Percentiles rank a stretch among this genome's conserved stretches.
These are phyloP conservation scores for Phyllosticta citriasiana DNA, from an alignment of 2,329 filamentous ascomycete genomes.

Conservation along the genomic window DNA sequence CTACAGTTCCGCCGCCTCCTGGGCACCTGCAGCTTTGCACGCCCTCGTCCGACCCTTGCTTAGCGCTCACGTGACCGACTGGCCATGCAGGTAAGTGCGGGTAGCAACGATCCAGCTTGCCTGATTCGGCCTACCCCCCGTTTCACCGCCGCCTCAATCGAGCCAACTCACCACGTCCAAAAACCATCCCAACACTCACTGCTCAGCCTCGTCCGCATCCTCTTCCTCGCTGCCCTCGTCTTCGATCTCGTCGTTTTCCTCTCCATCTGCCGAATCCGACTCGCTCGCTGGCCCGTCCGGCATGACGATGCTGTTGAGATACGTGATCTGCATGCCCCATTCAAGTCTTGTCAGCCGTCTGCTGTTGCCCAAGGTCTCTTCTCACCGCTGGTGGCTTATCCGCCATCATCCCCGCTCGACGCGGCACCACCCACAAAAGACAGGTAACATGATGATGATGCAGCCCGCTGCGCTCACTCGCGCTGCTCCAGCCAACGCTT, in stretches of 20 bases:
- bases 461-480: not conserved
- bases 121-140: constrained; percentile 11
- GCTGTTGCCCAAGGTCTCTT: not conserved
- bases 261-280: constrained; percentile 14
- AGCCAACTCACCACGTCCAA: constrained; percentile 7
- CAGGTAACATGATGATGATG: constrained; percentile 7
- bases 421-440: constrained; percentile 6
- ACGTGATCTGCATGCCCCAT: constrained; percentile 33
- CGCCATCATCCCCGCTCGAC: constrained; percentile 10
- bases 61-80: constrained; percentile 11
- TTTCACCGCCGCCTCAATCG: constrained; percentile 14
- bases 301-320: constrained; percentile 41
- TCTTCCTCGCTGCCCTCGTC: constrained; percentile 6
- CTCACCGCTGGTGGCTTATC: constrained; percentile 6
- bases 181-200: not conserved
- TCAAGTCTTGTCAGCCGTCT: constrained; percentile 3
- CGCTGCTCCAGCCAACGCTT: not conserved
- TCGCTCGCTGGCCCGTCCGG: constrained; percentile 31
- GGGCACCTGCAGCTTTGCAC: not conserved
- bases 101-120: constrained; percentile 6
- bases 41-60: constrained; percentile 1
- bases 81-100: constrained; percentile 11
- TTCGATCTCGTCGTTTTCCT: constrained; percentile 9
- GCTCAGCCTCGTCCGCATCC: constrained; percentile 11
- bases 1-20: not conserved